Conservation (phyloP, 805 yeast species). For the Cyberlindnera amylophila region DNA sequence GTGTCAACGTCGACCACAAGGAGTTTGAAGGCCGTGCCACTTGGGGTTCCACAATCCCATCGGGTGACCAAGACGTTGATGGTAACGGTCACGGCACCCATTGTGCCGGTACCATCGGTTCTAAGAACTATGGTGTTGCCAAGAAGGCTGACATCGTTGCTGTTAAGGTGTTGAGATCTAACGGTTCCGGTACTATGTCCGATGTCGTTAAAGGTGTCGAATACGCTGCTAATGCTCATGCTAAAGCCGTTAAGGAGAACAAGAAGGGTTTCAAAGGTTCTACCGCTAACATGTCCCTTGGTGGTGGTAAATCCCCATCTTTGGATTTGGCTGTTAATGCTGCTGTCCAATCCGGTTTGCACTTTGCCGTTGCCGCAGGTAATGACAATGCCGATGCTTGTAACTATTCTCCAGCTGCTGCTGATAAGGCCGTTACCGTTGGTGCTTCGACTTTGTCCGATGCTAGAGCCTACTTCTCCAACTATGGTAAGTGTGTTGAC, state of each 20-base stretch:
- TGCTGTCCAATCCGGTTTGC: conserved; percentile 83
- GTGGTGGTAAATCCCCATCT: conserved; percentile 89
- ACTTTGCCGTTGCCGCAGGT: conserved; percentile 96
- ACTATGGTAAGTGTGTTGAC: conserved; percentile 94
- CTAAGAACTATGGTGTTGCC: conserved; percentile 77
- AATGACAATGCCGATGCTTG: conserved; percentile 93
- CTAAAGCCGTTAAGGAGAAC: conserved; percentile 45
- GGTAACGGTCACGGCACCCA: conserved; percentile 96
- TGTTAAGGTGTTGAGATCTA: conserved; percentile 76
- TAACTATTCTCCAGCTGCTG: conserved; percentile 86
- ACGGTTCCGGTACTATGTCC: conserved; percentile 81
- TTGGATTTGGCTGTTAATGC: conserved; percentile 86
- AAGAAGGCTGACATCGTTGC: conserved; percentile 77
- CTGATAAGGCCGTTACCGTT: conserved; percentile 80
- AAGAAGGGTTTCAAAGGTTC: conserved; percentile 77
- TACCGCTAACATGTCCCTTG: conserved; percentile 89
- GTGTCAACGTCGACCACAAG: conserved; percentile 68
- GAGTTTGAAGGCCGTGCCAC: conserved; percentile 82
- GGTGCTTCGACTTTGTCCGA: conserved; percentile 93
- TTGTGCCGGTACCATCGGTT: conserved; percentile 94
- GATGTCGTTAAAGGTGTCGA: conserved; percentile 84
- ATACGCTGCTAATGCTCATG: conserved; percentile 73
- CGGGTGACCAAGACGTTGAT: conserved; percentile 65
- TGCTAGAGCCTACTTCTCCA: conserved; percentile 90
- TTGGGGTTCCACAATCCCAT: conserved; percentile 83